These are phyloP conservation scores for Pseudogymnoascus sp. DNA, from an alignment of 2,329 filamentous ascomycete species.

Conservation along the genomic window DNA sequence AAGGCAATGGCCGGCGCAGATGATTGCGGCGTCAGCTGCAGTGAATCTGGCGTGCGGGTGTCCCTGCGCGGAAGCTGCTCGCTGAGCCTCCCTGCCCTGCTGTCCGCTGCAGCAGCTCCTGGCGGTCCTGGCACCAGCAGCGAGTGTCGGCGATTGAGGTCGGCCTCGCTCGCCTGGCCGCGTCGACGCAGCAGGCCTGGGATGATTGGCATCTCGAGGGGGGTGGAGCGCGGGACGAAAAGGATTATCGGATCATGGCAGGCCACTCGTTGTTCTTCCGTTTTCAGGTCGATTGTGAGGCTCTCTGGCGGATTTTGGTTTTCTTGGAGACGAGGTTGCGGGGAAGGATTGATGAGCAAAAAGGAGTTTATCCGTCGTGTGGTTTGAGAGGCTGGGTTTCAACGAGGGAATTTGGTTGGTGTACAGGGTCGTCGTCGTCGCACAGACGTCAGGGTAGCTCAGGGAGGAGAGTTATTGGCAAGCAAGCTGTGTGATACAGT, in stretches of 20 bases:
- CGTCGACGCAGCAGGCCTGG: slow-evolving; percentile 25
- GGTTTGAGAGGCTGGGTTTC: not conserved
- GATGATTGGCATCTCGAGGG: slow-evolving; percentile 13
- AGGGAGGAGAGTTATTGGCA: not conserved
- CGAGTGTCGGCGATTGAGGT: slow-evolving; percentile 26
- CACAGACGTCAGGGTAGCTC: not conserved
- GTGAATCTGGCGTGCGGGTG: slow-evolving; percentile 19
- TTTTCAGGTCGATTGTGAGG: not conserved
- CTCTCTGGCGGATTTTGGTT: not conserved
- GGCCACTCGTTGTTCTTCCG: not conserved
- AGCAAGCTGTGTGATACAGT: not conserved
- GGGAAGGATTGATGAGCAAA: not conserved
- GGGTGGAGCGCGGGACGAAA: not conserved
- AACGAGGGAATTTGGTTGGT: not conserved
- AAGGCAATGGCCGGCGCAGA: slow-evolving; percentile 4
- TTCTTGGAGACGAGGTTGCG: not conserved
- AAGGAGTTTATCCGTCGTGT: not conserved
- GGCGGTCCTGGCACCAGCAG: slow-evolving; percentile 21
- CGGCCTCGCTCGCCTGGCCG: slow-evolving; percentile 23
- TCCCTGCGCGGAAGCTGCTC: slow-evolving; percentile 27
- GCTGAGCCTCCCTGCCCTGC: slow-evolving; percentile 23
- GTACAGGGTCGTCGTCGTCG: slow-evolving; percentile 1
- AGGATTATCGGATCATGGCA: slow-evolving; percentile 3
- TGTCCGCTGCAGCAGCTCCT: slow-evolving; percentile 12
- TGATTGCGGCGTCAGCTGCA: slow-evolving; percentile 21